Conservation (phyloP, 495 filamentous ascomycete species). For the Sporormia fimetaria region DNA sequence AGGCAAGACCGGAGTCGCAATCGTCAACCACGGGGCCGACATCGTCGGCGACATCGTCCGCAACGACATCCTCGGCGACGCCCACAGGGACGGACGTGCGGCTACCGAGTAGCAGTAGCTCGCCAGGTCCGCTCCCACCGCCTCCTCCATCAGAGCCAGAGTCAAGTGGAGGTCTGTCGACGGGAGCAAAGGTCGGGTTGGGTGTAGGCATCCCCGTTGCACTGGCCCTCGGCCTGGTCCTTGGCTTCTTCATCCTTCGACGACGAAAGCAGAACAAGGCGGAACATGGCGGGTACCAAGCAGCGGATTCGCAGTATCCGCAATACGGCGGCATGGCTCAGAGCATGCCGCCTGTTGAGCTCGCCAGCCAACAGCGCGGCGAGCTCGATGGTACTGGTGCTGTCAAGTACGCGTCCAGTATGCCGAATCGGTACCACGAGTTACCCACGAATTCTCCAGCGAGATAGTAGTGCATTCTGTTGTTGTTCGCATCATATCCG, state of each 20-base stretch:
- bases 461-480: too few relatives aligned
- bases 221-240: background rate
- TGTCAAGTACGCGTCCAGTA: too few relatives aligned
- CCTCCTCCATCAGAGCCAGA: background rate
- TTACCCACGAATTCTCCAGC: too few relatives aligned
- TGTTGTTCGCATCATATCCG: too few relatives aligned
- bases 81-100: background rate
- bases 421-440: too few relatives aligned
- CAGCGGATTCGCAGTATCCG: too few relatives aligned
- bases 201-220: constrained; percentile 5
- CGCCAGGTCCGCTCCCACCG: background rate
- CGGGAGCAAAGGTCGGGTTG: constrained; percentile 1
- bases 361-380: too few relatives aligned
- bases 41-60: background rate
- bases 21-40: background rate
- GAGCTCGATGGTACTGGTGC: too few relatives aligned
- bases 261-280: constrained; percentile 1
- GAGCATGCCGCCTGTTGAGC: too few relatives aligned
- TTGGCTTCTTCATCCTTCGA: constrained; percentile 1
- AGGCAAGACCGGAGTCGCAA: background rate
- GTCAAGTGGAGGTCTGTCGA: background rate
- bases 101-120: too few relatives aligned
- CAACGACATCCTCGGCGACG: background rate
- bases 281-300: too few relatives aligned
- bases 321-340: too few relatives aligned